Evolutionary conservation across 225 moss, liverwort and hornwort genomes (phyloP).

Genomic region (Ulota crispa): DNA sequence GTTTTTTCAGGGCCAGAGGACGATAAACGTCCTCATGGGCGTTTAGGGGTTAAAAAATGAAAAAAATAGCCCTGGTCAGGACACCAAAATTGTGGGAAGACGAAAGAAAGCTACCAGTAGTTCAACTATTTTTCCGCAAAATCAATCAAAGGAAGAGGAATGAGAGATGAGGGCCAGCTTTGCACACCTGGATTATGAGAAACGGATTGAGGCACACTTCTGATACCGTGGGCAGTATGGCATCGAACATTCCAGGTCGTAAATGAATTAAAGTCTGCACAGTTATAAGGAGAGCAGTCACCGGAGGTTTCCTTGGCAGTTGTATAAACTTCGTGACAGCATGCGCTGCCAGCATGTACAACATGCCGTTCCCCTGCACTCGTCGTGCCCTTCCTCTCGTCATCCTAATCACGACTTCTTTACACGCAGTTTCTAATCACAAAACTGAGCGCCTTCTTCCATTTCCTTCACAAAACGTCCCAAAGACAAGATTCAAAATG

Average conservation of each 20-base stretch:
- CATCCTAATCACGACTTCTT: conserved; percentile 21
- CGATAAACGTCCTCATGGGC: too few relatives aligned
- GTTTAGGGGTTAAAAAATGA: too few relatives aligned
- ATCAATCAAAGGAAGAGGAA: background rate
- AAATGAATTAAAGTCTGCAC: conserved; percentile 67
- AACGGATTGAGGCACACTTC: conserved; percentile 82
- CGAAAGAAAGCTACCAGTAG: background rate
- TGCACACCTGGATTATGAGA: conserved; percentile 54
- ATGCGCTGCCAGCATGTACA: conserved; percentile 72
- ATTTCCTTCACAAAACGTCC: background rate
- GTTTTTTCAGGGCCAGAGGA: too few relatives aligned
- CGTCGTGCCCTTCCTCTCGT: conserved; percentile 29
- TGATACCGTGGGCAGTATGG: conserved; percentile 51
- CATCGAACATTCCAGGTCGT: conserved; percentile 63
- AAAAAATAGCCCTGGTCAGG: too few relatives aligned
- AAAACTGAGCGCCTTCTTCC: background rate
- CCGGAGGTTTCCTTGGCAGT: conserved; percentile 74
- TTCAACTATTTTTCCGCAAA: background rate
- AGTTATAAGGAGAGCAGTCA: conserved; percentile 68
- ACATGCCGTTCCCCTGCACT: conserved; percentile 72
- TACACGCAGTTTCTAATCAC: background rate
- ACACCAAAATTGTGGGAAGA: background rate
- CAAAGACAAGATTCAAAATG: background rate
- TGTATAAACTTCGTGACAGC: conserved; percentile 70
- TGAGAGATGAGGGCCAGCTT: background rate